A percentile compares a stretch with the other conserved stretches of the same genome.
These are phyloP conservation scores for Raffaelea arxii DNA, from an alignment of 2,329 filamentous ascomycete genomes.

Conservation along the genomic window DNA sequence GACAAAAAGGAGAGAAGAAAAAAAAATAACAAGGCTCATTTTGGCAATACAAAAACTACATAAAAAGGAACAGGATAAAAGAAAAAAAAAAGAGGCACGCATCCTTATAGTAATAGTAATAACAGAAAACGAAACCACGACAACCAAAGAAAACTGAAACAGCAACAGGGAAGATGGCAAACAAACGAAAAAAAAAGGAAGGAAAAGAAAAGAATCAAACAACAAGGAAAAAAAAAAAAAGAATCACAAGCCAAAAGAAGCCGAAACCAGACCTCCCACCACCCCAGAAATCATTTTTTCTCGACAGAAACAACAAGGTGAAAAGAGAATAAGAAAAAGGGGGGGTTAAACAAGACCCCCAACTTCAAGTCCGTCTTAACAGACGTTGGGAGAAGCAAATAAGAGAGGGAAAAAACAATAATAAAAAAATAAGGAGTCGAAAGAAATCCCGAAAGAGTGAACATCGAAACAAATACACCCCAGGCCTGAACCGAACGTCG, in stretches of 20 bases:
- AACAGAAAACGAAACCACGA: background rate
- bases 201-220: background rate
- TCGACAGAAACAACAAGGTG: background rate
- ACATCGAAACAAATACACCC: too few species aligned
- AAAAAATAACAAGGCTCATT: background rate
- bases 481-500: too few species aligned
- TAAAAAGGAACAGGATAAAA: background rate
- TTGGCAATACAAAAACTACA: background rate
- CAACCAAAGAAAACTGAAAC: too few species aligned
- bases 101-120: background rate
- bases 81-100: background rate
- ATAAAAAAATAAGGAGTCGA: background rate
- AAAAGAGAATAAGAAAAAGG: too few species aligned
- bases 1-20: background rate
- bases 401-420: background rate
- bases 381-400: background rate
- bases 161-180: background rate
- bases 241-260: background rate
- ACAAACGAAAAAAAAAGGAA: background rate
- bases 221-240: background rate
- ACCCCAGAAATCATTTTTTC: too few species aligned
- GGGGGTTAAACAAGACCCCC: too few species aligned
- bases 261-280: too few species aligned
- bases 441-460: background rate
- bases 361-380: too few species aligned